These are phyloP conservation scores for Aspergillus indologenus DNA, from an alignment of 495 filamentous ascomycete species.

Conservation along the genomic window DNA sequence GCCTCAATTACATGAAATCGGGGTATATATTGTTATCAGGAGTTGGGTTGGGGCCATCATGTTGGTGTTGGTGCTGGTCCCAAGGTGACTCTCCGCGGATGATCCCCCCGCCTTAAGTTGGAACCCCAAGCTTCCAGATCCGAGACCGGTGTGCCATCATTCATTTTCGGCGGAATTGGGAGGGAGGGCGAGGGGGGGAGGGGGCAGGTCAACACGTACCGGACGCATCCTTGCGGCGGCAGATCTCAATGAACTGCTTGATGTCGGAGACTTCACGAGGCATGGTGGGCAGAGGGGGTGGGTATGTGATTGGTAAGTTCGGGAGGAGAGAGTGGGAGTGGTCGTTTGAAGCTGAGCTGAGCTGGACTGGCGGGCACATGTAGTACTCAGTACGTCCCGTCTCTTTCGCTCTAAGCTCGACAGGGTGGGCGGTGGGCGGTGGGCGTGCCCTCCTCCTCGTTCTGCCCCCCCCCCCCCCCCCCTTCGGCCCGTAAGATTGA, in stretches of 20 bases:
- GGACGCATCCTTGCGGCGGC: conserved; percentile 95
- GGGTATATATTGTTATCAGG: too few relatives aligned
- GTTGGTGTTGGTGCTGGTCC: too few relatives aligned
- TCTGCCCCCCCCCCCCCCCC: too few relatives aligned
- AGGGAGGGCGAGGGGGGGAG: not conserved
- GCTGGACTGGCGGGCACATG: not conserved
- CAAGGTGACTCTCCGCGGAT: conserved; percentile 1
- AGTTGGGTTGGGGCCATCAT: too few relatives aligned
- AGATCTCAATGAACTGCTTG: conserved; percentile 99
- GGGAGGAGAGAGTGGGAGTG: conserved; percentile 7
- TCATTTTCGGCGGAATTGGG: conserved; percentile 1
- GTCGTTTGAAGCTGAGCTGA: conserved; percentile 13
- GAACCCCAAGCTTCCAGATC: not conserved
- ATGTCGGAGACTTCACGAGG: conserved; percentile 97
- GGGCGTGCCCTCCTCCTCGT: not conserved
- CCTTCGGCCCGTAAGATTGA: not conserved
- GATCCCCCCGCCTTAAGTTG: not conserved
- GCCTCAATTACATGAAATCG: too few relatives aligned
- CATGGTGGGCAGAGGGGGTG: conserved; percentile 63
- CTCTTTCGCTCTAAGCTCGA: not conserved
- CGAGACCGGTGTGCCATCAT: too few relatives aligned
- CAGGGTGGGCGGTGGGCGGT: conserved; percentile 13
- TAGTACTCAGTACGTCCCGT: not conserved
- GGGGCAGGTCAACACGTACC: conserved; percentile 59
- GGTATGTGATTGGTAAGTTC: conserved; percentile 14